Base-by-base conservation (phyloP, 768 basidiomycete species). In the Boletus vinaceobasis region DNA sequence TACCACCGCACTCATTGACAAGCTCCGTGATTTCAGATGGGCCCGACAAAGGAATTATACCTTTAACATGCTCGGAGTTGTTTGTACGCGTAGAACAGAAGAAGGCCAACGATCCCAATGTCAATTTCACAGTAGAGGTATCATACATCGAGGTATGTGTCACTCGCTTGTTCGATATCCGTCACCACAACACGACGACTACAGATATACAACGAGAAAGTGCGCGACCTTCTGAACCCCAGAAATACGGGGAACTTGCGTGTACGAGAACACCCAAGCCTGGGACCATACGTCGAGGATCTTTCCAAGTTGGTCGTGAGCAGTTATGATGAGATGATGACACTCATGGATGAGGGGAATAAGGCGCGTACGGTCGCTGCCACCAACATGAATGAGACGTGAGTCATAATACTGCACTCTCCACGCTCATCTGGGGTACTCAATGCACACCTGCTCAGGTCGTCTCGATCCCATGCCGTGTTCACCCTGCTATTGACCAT, bases 331-430 rank as follows among this genome's bases (percentile, higher is more conserved):
- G 96, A 97, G 70, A 97, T 99, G 89, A 96, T 97, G 89, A 93
- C 88, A 6, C 87, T 99, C 68, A 98, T 98, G 96, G 96, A 99
- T 75, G 96, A 99, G 71, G 96, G 96, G 37, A 99, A 98, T 73
- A 98, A 98, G 76, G 95, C 97, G 48, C 80, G 97, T 47, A 98
- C 97, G 14, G 96, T 99, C 23, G 97, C 97, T 21, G 95, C 97
- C 26, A 99, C 97, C 21, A 94, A 97, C 73, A 99, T 99, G 97
- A 99, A 99, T 74, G 97, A 98, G 74, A 97, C 94, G 82, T 91
- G 69, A 63, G 85, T 74, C n/a, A n/a, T 39, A 17, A 40, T 48
- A n/a, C 32, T 15, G 9, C 35, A 10, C 7, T 40, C 10, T 52
- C 36, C 37, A 17, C 31, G 27, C 33, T 42, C 44, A 17, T 26